Conservation (phyloP, 495 filamentous ascomycete species). For the Parachaetomium inaequale region DNA sequence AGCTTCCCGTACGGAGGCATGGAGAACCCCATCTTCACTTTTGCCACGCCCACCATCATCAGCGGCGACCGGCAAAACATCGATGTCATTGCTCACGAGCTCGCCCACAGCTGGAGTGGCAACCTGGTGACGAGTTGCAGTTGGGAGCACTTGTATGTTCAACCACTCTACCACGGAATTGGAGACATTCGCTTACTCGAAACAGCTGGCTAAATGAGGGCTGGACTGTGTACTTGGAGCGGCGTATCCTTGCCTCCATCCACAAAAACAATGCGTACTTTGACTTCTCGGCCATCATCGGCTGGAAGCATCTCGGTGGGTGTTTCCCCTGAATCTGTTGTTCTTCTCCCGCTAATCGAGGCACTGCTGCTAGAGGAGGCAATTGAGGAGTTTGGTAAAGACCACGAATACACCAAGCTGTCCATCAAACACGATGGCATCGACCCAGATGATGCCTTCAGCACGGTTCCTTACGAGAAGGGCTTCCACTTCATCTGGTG, state of each 20-base stretch:
- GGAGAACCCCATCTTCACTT: slow-evolving; percentile 94
- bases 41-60: slow-evolving; percentile 89
- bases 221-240: slow-evolving; percentile 92
- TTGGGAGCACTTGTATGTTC: slow-evolving; percentile 82
- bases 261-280: slow-evolving; percentile 75
- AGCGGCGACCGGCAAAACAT: slow-evolving; percentile 89
- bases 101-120: slow-evolving; percentile 88
- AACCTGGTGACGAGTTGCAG: slow-evolving; percentile 86
- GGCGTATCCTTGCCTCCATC: slow-evolving; percentile 62
- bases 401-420: slow-evolving; percentile 90
- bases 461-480: slow-evolving; percentile 75
- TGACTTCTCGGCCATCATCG: slow-evolving; percentile 90
- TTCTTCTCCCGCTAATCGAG: not conserved
- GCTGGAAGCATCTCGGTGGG: slow-evolving; percentile 60
- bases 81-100: slow-evolving; percentile 94
- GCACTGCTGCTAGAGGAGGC: slow-evolving; percentile 54
- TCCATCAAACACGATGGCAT: slow-evolving; percentile 80
- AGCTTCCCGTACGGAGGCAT: slow-evolving; percentile 88
- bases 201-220: slow-evolving; percentile 85
- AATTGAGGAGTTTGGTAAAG: slow-evolving; percentile 67
- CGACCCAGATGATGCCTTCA: slow-evolving; percentile 94
- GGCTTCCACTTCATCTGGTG: slow-evolving; percentile 64
- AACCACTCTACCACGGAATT: not conserved
- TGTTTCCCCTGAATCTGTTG: not conserved
- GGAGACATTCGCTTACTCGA: not conserved